Base-by-base conservation (phyloP, 164 flowering plant genomes). In the Aristolochia californica region DNA sequence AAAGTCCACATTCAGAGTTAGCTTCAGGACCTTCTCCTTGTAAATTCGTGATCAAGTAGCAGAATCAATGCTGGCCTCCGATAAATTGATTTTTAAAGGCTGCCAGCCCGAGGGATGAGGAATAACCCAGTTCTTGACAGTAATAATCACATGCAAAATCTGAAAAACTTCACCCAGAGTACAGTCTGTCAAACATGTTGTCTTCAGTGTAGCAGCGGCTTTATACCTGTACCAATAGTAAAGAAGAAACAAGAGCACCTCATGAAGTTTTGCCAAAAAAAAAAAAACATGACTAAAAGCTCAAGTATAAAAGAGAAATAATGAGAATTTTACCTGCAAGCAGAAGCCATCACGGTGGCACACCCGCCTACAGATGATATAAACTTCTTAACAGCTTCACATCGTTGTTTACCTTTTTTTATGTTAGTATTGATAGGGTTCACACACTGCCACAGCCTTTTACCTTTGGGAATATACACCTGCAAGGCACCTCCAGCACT, bases 51-150 rank as follows among this genome's bases (percentile, higher is more conserved):
- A 54, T 78, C 67, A 73, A 64, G 72, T 38, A 68, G 62, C 52
- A 58, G 75, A 21, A 62, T 68, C 75, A 23, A 65, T 28, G 45
- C 56, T 56, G 60, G 44, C n/a, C 65, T 80, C 85, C 13, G 64
- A 44, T 58, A 82, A 61, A 59, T 68, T 72, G 70, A 91, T 67
- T 43, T 43, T 67, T 70, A 91, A 44, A 50, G 98, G 96, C 59
- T 83, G 82, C 96, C 96, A 91, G 68, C 96, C 96, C 13, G 81
- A 75, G 22, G 72, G 78, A 72, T 76, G 80, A 61, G 66, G 73
- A 43, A 62, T 43, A 44, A 91, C 80, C 98, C 98, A 91, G 68
- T 68, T 80, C 66, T 82, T 88, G 58, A 57, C 4, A 24, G 65
- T 57, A 30, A 74, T 66, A 53, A 76, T 59, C 82, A 84, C 69